Evolutionary conservation across 306 rosid species (phyloP), one percentile per base, ranked within the genome.

Genomic region (Neltuma alba): DNA sequence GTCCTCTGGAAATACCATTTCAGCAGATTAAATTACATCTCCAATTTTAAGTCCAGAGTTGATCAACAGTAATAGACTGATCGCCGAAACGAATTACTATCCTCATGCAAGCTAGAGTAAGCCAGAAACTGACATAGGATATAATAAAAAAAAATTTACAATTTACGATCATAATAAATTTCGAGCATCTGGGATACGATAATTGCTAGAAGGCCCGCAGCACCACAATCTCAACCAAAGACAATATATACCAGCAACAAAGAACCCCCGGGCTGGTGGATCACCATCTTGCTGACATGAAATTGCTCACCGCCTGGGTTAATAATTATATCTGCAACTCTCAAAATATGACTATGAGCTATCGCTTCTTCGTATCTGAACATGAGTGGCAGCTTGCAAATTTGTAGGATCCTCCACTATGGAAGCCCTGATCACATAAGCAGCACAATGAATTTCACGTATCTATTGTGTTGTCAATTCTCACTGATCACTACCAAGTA

Each of bases 401-500:
- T 50, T 33, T 30, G 64, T 72, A 36, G 34, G 21, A 72, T 18
- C 42, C 30, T 71, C 62, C 21, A 47, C 42, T 3, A 30, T 30
- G 10, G 5, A 40, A 30, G 55, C 45, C 52, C 45, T 67, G 28
- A 25, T 44, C 42, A 73, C 48, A 40, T 0, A 64, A 50, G 82
- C 70, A 31, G 5, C 77, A 3, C 2, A 70, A 34, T 55, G 58
- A 69, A 77, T 1, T 72, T 67, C 36, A 23, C 38, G 14, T 62
- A 20, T 34, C 50, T 13, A 20, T 57, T 21, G 33, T 28, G 9
- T 15, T 37, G 66, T 13, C 38, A 28, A 6, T 54, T 54, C 61
- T 54, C 61, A 54, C 61, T 3, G 7, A 50, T 80, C 79, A 30
- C 77, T 27, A 76, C 82, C 82, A 88, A 36, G 71, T 21, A 79